Percentiles rank a stretch among this genome's conserved stretches.
These are phyloP conservation scores for Barnettozyma sp. DNA, from an alignment of 805 yeast genomes.

Conservation along the genomic window DNA sequence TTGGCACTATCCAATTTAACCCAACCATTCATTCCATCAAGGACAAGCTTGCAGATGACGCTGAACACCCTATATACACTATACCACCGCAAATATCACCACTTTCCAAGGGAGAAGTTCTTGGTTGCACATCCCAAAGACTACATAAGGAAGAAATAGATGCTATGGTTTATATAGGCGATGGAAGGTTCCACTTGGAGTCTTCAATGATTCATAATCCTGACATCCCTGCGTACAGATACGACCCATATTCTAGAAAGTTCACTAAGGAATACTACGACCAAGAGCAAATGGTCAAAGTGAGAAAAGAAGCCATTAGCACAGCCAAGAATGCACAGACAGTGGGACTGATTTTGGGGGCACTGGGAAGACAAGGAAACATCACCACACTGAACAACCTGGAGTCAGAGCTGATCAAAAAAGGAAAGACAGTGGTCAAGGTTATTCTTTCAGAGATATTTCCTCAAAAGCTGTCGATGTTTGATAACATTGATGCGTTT, in stretches of 20 bases:
- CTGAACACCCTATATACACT: constrained; percentile 44
- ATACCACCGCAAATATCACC: constrained; percentile 91
- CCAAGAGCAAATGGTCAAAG: constrained; percentile 70
- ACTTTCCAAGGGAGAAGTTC: constrained; percentile 87
- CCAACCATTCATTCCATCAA: constrained; percentile 82
- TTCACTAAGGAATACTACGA: constrained; percentile 87
- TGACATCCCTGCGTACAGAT: constrained; percentile 80
- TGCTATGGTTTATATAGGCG: constrained; percentile 90
- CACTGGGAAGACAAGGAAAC: constrained; percentile 93
- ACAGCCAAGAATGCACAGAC: constrained; percentile 54
- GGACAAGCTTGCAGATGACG: constrained; percentile 47
- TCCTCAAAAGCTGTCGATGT: constrained; percentile 86
- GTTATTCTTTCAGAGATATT: constrained; percentile 88
- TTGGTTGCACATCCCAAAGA: constrained; percentile 92
- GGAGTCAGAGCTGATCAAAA: constrained; percentile 43
- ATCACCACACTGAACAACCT: constrained; percentile 65
- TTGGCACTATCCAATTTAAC: constrained; percentile 95
- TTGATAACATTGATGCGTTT: constrained; percentile 90
- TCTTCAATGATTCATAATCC: constrained; percentile 98
- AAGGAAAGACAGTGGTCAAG: constrained; percentile 66
- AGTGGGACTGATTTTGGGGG: constrained; percentile 84
- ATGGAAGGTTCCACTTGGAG: constrained; percentile 93
- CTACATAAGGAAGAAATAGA: constrained; percentile 55
- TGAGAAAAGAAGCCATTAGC: constrained; percentile 67
- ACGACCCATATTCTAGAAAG: constrained; percentile 90